Evolutionary conservation across 805 yeast genomes (phyloP), one percentile per base, ranked within the genome.

Genomic region (Clavispora phyllophila): DNA sequence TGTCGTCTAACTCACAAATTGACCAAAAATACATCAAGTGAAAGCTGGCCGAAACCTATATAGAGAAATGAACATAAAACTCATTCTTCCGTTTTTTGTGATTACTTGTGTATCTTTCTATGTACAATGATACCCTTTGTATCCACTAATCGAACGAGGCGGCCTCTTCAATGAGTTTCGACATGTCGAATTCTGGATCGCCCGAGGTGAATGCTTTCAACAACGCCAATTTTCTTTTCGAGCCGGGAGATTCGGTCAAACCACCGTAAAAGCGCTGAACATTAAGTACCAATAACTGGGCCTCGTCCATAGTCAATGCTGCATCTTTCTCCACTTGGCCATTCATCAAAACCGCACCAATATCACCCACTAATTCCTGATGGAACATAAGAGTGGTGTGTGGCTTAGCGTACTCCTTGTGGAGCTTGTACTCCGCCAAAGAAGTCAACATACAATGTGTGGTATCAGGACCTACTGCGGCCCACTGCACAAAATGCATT

Each of bases 401-500:
- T 1, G 99, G 98, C 58, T 87, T 83, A 9, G 99, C 96, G 63
- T 73, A 93, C 58, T 91, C 97, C 43, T 78, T 79, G 58, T 91
- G 96, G 23, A 89, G 73, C 62, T 91, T 89, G 65, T 80, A 93
- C 64, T 93, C 98, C 1, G 93, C 90, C 49, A 93, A 73, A 0
- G 96, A 81, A 2, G 99, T 93, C 54, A 93, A 72, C 76, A 93
- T 75, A 58, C 95, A 87, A 65, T 93, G 96, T 1, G 87, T 72
- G 2, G 97, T 90, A 33, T 79, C 54, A 13, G 86, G 82, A 0
- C 91, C 96, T 12, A 84, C 90, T 60, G 88, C 87, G 15, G 80
- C 73, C 99, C 99, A 93, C 66, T 93, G 98, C 18, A 90, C 79
- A 60, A 84, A 88, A 58, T 93, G 97, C 66, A 93, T 74, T 65